Base-by-base conservation (phyloP, 2,329 filamentous ascomycete genomes). In the Fusarium virguliforme region DNA sequence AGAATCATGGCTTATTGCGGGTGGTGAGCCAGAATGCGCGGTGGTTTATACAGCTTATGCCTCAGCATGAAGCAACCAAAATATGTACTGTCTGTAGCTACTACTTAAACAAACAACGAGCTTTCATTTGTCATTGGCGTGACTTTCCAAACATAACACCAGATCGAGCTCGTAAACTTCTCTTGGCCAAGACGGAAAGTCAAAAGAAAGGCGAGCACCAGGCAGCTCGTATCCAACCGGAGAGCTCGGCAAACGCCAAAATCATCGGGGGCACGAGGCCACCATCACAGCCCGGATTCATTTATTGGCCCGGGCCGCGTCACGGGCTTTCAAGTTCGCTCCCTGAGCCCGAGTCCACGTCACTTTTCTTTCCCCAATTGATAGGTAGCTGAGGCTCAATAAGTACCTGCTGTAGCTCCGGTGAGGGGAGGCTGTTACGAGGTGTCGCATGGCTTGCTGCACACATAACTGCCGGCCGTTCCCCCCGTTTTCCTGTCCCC, bases 221-320 rank as follows among this genome's bases (percentile, higher is more conserved):
- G 26, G 30, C n/a, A 35, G 22, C 70, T 72, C 70, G 70, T 72
- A 72, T 72, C 50, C 56, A 62, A 55, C 57, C 70, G 70, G 70
- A 67, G 66, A 24, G 34, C 66, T 72, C 70, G 70, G 70, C 70
- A 53, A 58, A 35, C 46, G 43, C 68, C 50, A 69, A 66, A 70
- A 59, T 66, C 65, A 70, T 48, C 51, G 24, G 30, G 18, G 43
- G 24, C 53, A 48, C 60, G 28, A 12, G 40, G 26, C 57, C 67
- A 65, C 59, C 58, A 60, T 64, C 59, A 68, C 64, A 70, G 48
- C 41, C 18, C n/a, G 28, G 26, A 54, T 32, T 8, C 65, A 41
- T 24, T 30, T 54, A 72, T 72, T 72, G 69, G 69, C 30, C 59
- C 28, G 60, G 56, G 60, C 70, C 70, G 70, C 70, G 70, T 72